These are phyloP conservation scores for Solanum sitiens DNA, from an alignment of 257 asterid species.

Conservation along the genomic window DNA sequence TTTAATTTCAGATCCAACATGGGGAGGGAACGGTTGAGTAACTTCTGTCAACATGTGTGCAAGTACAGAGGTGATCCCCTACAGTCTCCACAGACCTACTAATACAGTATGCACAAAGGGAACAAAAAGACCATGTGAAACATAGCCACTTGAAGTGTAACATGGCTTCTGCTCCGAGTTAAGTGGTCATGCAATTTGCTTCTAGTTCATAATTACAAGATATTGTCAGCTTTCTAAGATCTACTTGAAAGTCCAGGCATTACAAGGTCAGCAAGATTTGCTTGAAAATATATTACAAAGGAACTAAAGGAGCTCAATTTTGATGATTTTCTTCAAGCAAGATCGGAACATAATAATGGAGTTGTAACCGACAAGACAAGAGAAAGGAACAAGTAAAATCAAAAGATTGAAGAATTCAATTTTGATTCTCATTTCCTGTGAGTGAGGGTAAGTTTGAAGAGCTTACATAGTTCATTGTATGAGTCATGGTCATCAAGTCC, in stretches of 20 bases:
- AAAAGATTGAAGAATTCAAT: not conserved
- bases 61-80: not conserved
- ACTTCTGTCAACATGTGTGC: not conserved
- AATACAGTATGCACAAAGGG: not conserved
- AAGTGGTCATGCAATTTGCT: not conserved
- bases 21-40: not conserved
- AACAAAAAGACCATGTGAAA: not conserved
- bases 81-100: not conserved
- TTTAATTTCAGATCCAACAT: not conserved
- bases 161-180: not conserved
- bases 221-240: not conserved
- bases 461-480: slow-evolving; percentile 85
- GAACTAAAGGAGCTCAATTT: not conserved
- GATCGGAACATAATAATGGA: not conserved
- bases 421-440: not conserved
- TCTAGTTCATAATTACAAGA: not conserved
- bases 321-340: not conserved
- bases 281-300: not conserved
- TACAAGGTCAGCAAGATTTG: not conserved
- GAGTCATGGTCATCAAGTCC: slow-evolving; percentile 92
- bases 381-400: not conserved
- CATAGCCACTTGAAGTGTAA: not conserved
- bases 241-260: not conserved
- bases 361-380: not conserved
- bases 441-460: not conserved